Conservation (phyloP, 176 grass and related monocot species). For the Aegilops umbellulata region DNA sequence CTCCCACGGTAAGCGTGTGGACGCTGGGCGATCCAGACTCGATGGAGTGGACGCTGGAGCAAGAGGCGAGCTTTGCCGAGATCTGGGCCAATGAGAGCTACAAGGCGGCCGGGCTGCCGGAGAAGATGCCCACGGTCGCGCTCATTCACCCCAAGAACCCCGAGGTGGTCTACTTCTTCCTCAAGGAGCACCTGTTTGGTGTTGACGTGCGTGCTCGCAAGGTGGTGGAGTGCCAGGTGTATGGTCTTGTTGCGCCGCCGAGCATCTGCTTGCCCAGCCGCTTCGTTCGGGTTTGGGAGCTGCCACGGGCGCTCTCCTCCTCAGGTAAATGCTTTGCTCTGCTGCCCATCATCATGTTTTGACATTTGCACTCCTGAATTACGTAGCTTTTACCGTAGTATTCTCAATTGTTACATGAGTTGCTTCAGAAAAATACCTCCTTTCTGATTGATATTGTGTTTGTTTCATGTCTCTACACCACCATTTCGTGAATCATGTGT, state of each 20-base stretch:
- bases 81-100: no score
- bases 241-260: neutral
- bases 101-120: neutral
- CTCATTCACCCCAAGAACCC: neutral
- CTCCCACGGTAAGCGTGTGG: no score
- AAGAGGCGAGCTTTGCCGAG: no score
- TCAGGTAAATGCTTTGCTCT: neutral
- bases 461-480: neutral
- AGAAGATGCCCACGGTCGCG: neutral
- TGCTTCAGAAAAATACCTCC: neutral
- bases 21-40: no score
- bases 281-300: constrained; percentile 2
- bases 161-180: neutral
- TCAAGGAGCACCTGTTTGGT: neutral
- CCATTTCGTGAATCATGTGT: neutral
- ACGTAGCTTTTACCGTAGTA: neutral
- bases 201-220: neutral
- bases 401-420: neutral
- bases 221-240: neutral
- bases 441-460: neutral
- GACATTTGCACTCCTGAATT: neutral
- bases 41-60: no score
- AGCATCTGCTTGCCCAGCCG: neutral
- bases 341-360: neutral
- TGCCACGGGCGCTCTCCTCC: neutral